Base-by-base conservation (phyloP, 2,329 filamentous ascomycete species). In the Verticillium klebahnii region DNA sequence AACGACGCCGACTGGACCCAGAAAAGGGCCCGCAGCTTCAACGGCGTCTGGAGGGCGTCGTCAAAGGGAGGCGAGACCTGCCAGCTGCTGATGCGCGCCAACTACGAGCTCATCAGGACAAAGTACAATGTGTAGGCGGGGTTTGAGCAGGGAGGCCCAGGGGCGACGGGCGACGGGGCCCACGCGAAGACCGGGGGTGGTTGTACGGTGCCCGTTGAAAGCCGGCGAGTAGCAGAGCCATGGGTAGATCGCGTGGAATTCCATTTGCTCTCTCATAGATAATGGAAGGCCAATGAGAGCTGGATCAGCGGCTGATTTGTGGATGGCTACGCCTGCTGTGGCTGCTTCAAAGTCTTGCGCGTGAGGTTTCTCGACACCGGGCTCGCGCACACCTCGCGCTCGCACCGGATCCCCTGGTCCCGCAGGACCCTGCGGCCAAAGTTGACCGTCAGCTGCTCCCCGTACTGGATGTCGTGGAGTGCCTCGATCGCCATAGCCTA, bases 1-100 rank as follows among this genome's bases (percentile, higher is more conserved):
- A 56, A 56, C 29, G 54, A 56, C 17, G 54, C 54, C 25, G 54
- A 56, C 54, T 56, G 54, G 54, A 56, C 54, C 54, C 54, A 56
- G 54, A 56, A 56, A 15, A 56, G 54, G 54, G 54, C 54, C 29
- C 54, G 54, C 14, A 34, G 17, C 12, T 56, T 56, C 54, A 56
- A 34, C 29, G 54, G 54, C 29, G 14, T 31, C 12, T 56, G 54
- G 54, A 56, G 54, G 54, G 54, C 54, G 54, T 56, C 54, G 12
- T 56, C 54, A 17, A 56, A 56, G 54, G 54, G 54, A 56, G 54
- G 54, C 25, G 54, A 56, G 54, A 56, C 54, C 29, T 56, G 54
- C 54, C 54, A 56, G 29, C 54, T 56, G 29, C 52, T 55, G 52
- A 55, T 34, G 54, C 54, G 54, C 25, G 29, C 29, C 54, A 56